Base-by-base conservation (phyloP, 805 yeast species). In the Metschnikowia dekortorum region DNA sequence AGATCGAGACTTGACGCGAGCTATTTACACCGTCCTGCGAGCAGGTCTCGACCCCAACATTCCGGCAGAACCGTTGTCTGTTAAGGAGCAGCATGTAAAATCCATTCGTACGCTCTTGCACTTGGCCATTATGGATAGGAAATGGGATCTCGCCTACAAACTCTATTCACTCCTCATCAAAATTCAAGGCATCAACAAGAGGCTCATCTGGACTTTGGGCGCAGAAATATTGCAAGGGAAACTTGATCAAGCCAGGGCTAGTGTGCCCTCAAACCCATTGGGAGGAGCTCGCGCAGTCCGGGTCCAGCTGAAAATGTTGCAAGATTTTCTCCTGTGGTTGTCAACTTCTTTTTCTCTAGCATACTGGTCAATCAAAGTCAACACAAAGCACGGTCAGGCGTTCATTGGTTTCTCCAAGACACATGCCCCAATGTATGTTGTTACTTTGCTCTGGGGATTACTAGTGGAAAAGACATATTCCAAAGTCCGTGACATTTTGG, bases 191-290 rank as follows among this genome's bases (percentile, higher is more conserved):
- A 71, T 80, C 9, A 88, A 85, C 60, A 61, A 84, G 6, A 68
- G 82, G 48, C 65, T 76, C 3, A 60, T 84, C 9, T 86, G 91
- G 91, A 79, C 85, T 0, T 35, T 84, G 0, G 90, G 87, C 0
- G 63, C 81, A 5, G 84, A 81, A 52, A 79, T 85, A 5, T 59
- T 85, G n/a, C 39, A 44, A 10, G 46, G 46, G 8, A 43, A 26
- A 14, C 38, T 44, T 33, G 14, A 16, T 18, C n/a, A 45, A 36
- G 29, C 41, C 46, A 36, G 43, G 51, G 47, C 49, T 47, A 8
- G 13, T 26, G 34, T 38, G 18, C 4, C 38, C 9, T 10, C 42
- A 42, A 30, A 42, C 14, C 10, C 37, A 26, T n/a, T 32, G 26
- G 8, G 37, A 31, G 34, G 28, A 42, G 11, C 45, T 9, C 45